Evolutionary conservation across 2,329 filamentous ascomycete genomes (phyloP).

Genomic region (Colletotrichum sp.): DNA sequence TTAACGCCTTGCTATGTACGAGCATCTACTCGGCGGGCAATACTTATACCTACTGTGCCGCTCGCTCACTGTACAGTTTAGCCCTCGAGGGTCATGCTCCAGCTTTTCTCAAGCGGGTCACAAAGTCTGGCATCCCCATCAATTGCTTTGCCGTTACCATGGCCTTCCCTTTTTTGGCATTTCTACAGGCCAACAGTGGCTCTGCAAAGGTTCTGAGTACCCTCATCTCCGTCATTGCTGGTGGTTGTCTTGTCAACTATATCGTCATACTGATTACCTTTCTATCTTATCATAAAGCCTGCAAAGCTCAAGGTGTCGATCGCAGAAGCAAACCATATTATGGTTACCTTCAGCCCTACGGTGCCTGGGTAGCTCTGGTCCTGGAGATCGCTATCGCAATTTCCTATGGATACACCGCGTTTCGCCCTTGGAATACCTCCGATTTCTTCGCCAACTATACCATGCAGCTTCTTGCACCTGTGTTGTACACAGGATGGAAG

Average conservation of each 20-base stretch:
- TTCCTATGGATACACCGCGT: conserved; percentile 68
- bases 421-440: conserved; percentile 63
- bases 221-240: conserved; percentile 69
- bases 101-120: conserved; percentile 29
- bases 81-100: conserved; percentile 59
- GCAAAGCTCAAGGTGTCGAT: conserved; percentile 58
- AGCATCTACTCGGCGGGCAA: conserved; percentile 68
- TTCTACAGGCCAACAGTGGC: conserved; percentile 31
- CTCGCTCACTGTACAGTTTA: conserved; percentile 60
- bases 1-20: conserved; percentile 64
- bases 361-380: conserved; percentile 60
- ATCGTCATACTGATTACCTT: conserved; percentile 51
- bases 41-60: conserved; percentile 59
- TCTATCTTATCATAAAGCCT: conserved; percentile 64
- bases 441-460: conserved; percentile 70
- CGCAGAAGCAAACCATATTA: conserved; percentile 66
- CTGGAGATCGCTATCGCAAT: conserved; percentile 66
- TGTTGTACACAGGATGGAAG: conserved; percentile 63
- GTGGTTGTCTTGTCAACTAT: conserved; percentile 29
- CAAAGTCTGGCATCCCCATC: conserved; percentile 36
- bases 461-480: conserved; percentile 64
- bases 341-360: conserved; percentile 71
- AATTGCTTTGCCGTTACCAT: conserved; percentile 20
- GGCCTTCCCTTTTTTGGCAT: not conserved
- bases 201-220: conserved; percentile 73